Base-by-base conservation (phyloP, 2,329 filamentous ascomycete species). In the Ploettnerulaceae sp. region DNA sequence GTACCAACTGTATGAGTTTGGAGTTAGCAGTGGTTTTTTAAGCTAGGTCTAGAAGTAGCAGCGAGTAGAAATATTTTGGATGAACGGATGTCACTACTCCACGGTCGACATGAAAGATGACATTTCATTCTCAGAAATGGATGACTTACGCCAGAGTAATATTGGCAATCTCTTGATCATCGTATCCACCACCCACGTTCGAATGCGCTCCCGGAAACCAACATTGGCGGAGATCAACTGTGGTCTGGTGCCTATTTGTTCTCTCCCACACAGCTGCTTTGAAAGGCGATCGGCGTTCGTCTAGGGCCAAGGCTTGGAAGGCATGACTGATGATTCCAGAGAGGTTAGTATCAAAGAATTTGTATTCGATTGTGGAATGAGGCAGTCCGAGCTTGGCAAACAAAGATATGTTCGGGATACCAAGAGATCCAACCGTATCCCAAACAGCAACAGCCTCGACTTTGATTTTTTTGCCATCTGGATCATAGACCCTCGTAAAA, bases 281-380 rank as follows among this genome's bases (percentile, higher is more conserved):
- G 51, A 70, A 71, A 0, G 67, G 57, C 9, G 51, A 48, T 29
- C 73, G 65, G 25, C 68, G 68, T 53, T 76, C 73, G 52, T 75
- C 73, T 7, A 75, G 65, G 5, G 71, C 71, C 5, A 76, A 61
- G 7, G 71, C 72, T 51, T 76, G 73, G 49, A 76, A 75, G 2
- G 72, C 73, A 56, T 74, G 63, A 47, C 68, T 63, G 25, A 75
- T 66, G 46, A 64, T 63, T 36, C 59, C 54, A 7, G 65, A 67
- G 43, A 74, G 62, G 40, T 67, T 64, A 3, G 71, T 73, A 56
- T 72, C 67, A 45, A 66, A 68, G 49, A 72, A 72, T 17, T 57
- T 60, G 42, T 64, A 61, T 60, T 43, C 68, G 54, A 57, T 60
- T 3, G 57, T 61, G 2, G 68, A 59, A 18, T 69, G 67, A 7